Evolutionary conservation across 768 basidiomycete species (phyloP).

Genomic region (Pleurotus tuber-regium): DNA sequence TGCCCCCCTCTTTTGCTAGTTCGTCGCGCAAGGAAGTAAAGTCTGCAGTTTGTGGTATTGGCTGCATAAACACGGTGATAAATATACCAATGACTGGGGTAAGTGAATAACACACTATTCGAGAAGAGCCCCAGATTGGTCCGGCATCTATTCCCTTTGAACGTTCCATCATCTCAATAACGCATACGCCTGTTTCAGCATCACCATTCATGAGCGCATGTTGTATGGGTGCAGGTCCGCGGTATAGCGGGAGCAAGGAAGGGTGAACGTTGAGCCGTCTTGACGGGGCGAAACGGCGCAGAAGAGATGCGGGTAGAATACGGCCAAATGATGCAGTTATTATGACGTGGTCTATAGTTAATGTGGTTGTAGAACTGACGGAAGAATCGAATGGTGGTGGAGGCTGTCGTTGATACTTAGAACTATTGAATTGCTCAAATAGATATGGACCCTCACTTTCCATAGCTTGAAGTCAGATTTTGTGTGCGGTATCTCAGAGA

Average conservation of each 20-base stretch:
- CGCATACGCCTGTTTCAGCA: constrained; percentile 71
- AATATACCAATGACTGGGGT: no score
- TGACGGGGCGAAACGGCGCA: constrained; percentile 55
- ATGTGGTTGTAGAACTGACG: constrained; percentile 21
- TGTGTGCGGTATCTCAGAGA: constrained; percentile 58
- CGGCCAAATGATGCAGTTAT: constrained; percentile 91
- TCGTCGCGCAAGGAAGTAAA: constrained; percentile 56
- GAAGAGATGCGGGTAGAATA: constrained; percentile 64
- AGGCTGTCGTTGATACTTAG: constrained; percentile 22
- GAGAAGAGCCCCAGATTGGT: constrained; percentile 54
- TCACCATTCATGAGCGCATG: constrained; percentile 71
- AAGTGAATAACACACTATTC: constrained; percentile 48
- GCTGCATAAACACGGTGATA: no score
- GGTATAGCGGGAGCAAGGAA: constrained; percentile 79
- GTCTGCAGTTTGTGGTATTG: constrained; percentile 45
- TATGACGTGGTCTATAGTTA: constrained; percentile 51
- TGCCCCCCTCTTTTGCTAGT: constrained; percentile 65
- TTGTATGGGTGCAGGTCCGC: constrained; percentile 93
- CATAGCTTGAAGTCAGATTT: constrained; percentile 63
- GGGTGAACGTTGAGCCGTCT: constrained; percentile 87
- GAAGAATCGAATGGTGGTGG: constrained; percentile 27
- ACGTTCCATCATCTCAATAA: constrained; percentile 72
- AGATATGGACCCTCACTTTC: constrained; percentile 42
- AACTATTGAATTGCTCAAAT: not conserved
- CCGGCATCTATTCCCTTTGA: constrained; percentile 79